Conservation (phyloP, 441 rosid species). For the Geranium incanum region DNA sequence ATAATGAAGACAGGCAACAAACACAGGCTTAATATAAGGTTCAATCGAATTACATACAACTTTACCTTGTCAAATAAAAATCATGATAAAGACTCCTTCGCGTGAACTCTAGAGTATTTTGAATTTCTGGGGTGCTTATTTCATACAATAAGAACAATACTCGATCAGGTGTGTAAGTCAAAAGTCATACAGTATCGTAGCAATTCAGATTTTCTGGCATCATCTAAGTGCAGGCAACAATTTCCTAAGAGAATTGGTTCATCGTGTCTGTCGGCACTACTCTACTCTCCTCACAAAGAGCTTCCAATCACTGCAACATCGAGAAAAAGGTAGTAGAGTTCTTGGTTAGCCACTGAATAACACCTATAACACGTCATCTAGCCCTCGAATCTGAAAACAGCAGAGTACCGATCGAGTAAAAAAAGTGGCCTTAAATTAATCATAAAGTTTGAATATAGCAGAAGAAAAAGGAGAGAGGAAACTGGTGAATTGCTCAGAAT, state of each 20-base stretch:
- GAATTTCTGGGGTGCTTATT: constrained; percentile 22
- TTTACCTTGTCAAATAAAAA: background rate
- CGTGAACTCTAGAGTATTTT: constrained; percentile 15
- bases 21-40: background rate
- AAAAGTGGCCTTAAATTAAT: background rate
- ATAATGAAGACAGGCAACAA: background rate
- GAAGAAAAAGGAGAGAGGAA: background rate
- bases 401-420: constrained; percentile 12
- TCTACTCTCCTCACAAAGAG: constrained; percentile 21
- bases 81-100: background rate
- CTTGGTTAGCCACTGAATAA: constrained; percentile 21
- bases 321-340: constrained; percentile 20
- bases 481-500: background rate
- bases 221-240: constrained; percentile 19
- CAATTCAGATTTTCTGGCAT: constrained; percentile 20
- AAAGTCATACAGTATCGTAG: constrained; percentile 19
- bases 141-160: constrained; percentile 26
- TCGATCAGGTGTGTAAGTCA: constrained; percentile 20
- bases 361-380: constrained; percentile 34
- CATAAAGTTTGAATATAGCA: background rate
- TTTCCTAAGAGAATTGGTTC: constrained; percentile 17
- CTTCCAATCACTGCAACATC: constrained; percentile 36
- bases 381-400: constrained; percentile 34
- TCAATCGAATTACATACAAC: constrained; percentile 1
- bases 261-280: constrained; percentile 15